phyloP scores from a whole-genome alignment of 768 basidiomycete species.

The Clitopilus hobsonii region DNA sequence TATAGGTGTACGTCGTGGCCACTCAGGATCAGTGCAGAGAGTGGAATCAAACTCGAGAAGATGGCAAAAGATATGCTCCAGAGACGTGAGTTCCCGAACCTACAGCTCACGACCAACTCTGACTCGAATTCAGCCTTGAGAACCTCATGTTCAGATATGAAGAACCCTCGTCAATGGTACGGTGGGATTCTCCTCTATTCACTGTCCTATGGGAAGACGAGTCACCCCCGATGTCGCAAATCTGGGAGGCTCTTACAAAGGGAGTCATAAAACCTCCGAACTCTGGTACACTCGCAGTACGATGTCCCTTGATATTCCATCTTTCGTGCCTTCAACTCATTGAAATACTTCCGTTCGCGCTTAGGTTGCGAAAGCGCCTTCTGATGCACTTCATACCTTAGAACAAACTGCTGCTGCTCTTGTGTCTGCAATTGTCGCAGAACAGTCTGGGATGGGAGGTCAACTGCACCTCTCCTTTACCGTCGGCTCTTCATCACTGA shows the following conservation, averaged over 20 bases:
- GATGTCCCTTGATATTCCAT: conserved; percentile 13
- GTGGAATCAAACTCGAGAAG: conserved; percentile 61
- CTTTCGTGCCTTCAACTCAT: not conserved
- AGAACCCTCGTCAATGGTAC: conserved; percentile 97
- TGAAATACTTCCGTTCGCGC: not conserved
- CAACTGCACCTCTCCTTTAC: conserved; percentile 42
- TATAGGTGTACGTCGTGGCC: conserved; percentile 76
- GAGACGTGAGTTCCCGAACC: conserved; percentile 59
- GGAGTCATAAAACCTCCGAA: conserved; percentile 86
- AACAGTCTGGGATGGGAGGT: conserved; percentile 55
- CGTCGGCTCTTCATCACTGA: conserved; percentile 31
- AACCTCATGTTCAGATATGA: conserved; percentile 88
- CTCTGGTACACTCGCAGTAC: conserved; percentile 70
- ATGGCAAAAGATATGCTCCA: conserved; percentile 48
- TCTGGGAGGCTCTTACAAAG: conserved; percentile 79
- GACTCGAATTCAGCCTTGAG: conserved; percentile 52
- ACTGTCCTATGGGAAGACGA: conserved; percentile 76
- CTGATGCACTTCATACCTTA: conserved; percentile 83
- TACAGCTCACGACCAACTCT: not conserved
- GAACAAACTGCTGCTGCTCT: conserved; percentile 71
- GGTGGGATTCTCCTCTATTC: conserved; percentile 97
- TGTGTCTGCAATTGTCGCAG: conserved; percentile 66
- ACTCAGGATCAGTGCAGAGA: conserved; percentile 70
- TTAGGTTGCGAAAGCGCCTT: conserved; percentile 78
- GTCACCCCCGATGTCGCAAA: conserved; percentile 56